phyloP scores from a whole-genome alignment of 441 rosid species.

The Melastoma candidum region DNA sequence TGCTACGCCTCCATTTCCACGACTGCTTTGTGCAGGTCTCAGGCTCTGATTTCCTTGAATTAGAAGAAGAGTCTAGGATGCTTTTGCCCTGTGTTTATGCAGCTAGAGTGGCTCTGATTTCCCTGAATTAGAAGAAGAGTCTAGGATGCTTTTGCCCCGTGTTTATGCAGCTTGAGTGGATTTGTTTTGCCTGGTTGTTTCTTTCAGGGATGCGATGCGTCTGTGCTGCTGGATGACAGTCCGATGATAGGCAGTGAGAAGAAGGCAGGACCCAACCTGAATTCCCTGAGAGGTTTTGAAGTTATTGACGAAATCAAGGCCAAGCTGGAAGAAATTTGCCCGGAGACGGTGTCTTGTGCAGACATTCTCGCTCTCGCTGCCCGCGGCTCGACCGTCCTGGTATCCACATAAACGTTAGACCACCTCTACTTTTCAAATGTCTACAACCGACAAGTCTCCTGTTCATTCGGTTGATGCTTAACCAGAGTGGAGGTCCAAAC shows the following conservation, averaged over 20 bases:
- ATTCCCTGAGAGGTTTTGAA: slow-evolving; percentile 73
- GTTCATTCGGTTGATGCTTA: background rate
- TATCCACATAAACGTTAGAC: slow-evolving; percentile 13
- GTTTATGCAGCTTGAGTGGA: background rate
- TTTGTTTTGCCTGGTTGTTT: background rate
- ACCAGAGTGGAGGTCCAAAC: slow-evolving; percentile 76
- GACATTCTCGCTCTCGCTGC: slow-evolving; percentile 41
- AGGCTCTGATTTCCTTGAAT: background rate
- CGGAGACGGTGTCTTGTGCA: slow-evolving; percentile 82
- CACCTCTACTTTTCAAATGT: background rate
- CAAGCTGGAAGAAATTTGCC: slow-evolving; percentile 67
- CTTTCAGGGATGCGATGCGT: slow-evolving; percentile 85
- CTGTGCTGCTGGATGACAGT: slow-evolving; percentile 65
- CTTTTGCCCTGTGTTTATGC: background rate
- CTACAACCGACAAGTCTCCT: background rate
- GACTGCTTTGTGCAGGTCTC: slow-evolving; percentile 90
- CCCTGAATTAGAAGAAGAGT: background rate
- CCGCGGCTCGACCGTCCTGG: slow-evolving; percentile 38
- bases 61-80: background rate
- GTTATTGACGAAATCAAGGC: slow-evolving; percentile 79
- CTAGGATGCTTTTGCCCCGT: background rate
- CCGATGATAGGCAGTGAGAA: slow-evolving; percentile 54
- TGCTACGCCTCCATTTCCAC: slow-evolving; percentile 92
- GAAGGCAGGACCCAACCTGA: slow-evolving; percentile 63
- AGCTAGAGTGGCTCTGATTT: background rate